These are phyloP conservation scores for Suillus plorans DNA, from an alignment of 768 basidiomycete genomes.

Conservation along the genomic window DNA sequence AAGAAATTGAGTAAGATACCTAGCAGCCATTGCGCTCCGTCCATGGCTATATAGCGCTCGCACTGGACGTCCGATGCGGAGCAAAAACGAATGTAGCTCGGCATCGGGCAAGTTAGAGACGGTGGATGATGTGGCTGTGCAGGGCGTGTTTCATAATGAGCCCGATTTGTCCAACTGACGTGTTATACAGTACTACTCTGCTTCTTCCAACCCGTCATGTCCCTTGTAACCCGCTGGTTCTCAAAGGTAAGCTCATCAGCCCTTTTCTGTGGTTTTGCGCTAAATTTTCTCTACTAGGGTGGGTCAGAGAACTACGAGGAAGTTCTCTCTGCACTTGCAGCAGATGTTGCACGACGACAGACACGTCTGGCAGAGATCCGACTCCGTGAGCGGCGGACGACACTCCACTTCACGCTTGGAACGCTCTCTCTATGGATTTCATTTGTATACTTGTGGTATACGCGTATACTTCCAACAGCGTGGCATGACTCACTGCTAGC, in stretches of 20 bases:
- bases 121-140: not conserved
- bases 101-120: too few relatives aligned
- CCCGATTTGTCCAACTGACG: slow-evolving; percentile 5
- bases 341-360: slow-evolving; percentile 72
- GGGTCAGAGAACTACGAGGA: slow-evolving; percentile 70
- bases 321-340: slow-evolving; percentile 62
- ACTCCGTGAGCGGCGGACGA: slow-evolving; percentile 78
- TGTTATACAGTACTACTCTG: not conserved
- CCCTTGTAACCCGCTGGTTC: slow-evolving; percentile 30
- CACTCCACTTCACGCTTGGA: slow-evolving; percentile 75
- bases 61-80: not conserved
- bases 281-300: slow-evolving; percentile 10
- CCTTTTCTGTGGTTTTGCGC: not conserved
- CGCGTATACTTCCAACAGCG: slow-evolving; percentile 48
- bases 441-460: slow-evolving; percentile 76
- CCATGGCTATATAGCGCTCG: not conserved
- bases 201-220: slow-evolving; percentile 21
- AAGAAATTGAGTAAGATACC: too few relatives aligned
- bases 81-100: too few relatives aligned
- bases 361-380: slow-evolving; percentile 78
- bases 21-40: not conserved
- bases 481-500: slow-evolving; percentile 32
- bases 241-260: slow-evolving; percentile 19
- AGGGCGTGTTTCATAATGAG: not conserved
- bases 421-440: slow-evolving; percentile 71